phyloP scores from a whole-genome alignment of 768 basidiomycete genomes.

The Kwoniella sp. region DNA sequence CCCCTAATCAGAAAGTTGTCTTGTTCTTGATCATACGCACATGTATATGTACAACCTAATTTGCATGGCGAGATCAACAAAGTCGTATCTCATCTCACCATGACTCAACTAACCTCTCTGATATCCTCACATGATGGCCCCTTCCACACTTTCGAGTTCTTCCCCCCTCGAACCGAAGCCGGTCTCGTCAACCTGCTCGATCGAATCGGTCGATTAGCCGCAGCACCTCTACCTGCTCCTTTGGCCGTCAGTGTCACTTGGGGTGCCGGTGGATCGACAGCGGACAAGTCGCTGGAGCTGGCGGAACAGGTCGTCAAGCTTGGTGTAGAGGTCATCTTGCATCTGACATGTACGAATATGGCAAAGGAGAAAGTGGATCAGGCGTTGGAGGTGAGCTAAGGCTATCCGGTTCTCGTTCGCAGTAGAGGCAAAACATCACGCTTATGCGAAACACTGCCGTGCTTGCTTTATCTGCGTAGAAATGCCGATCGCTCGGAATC shows the following conservation, averaged over 20 bases:
- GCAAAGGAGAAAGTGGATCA: slow-evolving; percentile 53
- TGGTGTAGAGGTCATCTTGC: slow-evolving; percentile 52
- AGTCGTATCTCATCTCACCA: slow-evolving; percentile 1
- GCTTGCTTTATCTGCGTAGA: slow-evolving; percentile 55
- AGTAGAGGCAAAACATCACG: too few species aligned
- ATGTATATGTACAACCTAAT: too few species aligned
- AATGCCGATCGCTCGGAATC: slow-evolving; percentile 77
- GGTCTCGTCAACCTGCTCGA: slow-evolving; percentile 89
- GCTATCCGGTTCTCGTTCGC: too few species aligned
- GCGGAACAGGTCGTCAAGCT: slow-evolving; percentile 60
- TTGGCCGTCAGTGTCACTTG: slow-evolving; percentile 86
- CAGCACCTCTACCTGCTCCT: slow-evolving; percentile 69
- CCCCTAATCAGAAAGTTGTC: too few species aligned
- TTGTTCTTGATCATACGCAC: not conserved
- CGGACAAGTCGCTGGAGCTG: slow-evolving; percentile 81
- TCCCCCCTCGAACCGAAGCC: slow-evolving; percentile 84
- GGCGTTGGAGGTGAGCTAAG: slow-evolving; percentile 51
- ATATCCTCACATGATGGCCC: slow-evolving; percentile 63
- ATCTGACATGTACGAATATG: slow-evolving; percentile 57
- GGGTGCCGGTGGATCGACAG: slow-evolving; percentile 95
- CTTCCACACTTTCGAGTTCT: slow-evolving; percentile 95
- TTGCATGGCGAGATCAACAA: not conserved
- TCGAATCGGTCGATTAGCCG: slow-evolving; percentile 75
- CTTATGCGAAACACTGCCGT: not conserved
- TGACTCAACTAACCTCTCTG: slow-evolving; percentile 64